These are phyloP conservation scores for Pistacia atlantica DNA, from an alignment of 345 rosid species.

Conservation along the genomic window DNA sequence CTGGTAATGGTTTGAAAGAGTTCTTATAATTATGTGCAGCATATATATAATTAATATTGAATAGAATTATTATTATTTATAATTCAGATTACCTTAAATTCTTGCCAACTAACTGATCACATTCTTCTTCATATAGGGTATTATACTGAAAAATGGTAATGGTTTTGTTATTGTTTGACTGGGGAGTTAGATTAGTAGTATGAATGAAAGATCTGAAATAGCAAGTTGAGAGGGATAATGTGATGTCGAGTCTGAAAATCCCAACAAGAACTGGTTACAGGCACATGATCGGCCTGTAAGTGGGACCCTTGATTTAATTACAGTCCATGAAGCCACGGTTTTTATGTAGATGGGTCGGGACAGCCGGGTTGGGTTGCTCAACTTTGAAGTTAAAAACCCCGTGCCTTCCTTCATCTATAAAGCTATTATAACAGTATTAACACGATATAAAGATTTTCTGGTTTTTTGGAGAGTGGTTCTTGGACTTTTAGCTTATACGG, in stretches of 20 bases:
- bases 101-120: too few relatives aligned
- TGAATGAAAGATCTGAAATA: too few relatives aligned
- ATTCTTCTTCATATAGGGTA: too few relatives aligned
- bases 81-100: too few relatives aligned
- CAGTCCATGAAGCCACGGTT: neutral
- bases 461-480: constrained; percentile 16
- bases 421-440: neutral
- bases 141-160: too few relatives aligned
- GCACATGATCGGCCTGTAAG: constrained; percentile 35
- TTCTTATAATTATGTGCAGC: too few relatives aligned
- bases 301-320: constrained; percentile 25
- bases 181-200: too few relatives aligned
- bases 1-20: too few relatives aligned
- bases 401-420: neutral
- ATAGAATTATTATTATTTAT: too few relatives aligned
- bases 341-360: too few relatives aligned
- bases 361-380: neutral
- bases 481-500: constrained; percentile 17
- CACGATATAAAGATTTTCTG: neutral
- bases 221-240: constrained; percentile 4
- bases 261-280: constrained; percentile 33
- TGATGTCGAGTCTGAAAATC: constrained; percentile 26
- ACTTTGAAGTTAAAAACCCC: constrained; percentile 1
- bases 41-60: too few relatives aligned
- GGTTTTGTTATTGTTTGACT: too few relatives aligned